These are phyloP conservation scores for Flaveria sonorensis DNA, from an alignment of 129 eudicot species.

Conservation along the genomic window DNA sequence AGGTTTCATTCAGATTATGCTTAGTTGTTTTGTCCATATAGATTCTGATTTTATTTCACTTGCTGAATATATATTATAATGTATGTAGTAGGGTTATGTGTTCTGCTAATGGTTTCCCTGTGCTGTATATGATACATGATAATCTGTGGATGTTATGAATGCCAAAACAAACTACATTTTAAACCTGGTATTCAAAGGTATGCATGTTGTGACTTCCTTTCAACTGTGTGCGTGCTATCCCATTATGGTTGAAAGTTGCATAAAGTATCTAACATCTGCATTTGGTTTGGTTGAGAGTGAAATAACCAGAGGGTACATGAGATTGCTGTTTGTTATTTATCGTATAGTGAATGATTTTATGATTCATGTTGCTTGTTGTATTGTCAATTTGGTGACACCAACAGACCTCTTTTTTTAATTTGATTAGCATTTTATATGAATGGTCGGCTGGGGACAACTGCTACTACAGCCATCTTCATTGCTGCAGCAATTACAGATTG, in stretches of 20 bases:
- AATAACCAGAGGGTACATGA: conserved; percentile 2
- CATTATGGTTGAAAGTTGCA: conserved; percentile 1
- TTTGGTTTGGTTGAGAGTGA: conserved; percentile 4
- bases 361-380: neutral
- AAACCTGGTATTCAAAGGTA: neutral
- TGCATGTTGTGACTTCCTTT: conserved; percentile 12
- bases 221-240: neutral
- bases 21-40: neutral
- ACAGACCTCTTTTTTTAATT: conserved; percentile 24
- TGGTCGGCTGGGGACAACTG: conserved; percentile 80
- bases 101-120: conserved; percentile 10
- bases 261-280: neutral
- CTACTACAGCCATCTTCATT: conserved; percentile 78
- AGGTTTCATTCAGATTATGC: conserved; percentile 10
- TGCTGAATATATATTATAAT: neutral
- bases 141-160: neutral
- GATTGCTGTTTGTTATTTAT: conserved; percentile 4
- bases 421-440: conserved; percentile 75
- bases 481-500: conserved; percentile 97
- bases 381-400: conserved; percentile 29
- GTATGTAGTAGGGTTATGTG: neutral
- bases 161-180: neutral
- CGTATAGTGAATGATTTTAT: conserved; percentile 8
- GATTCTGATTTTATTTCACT: neutral
- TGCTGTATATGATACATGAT: conserved; percentile 14